Percentiles rank a stretch among this genome's conserved stretches.
Evolutionary conservation across 2,329 filamentous ascomycete species (phyloP).

Genomic region (Xylaria sp.): DNA sequence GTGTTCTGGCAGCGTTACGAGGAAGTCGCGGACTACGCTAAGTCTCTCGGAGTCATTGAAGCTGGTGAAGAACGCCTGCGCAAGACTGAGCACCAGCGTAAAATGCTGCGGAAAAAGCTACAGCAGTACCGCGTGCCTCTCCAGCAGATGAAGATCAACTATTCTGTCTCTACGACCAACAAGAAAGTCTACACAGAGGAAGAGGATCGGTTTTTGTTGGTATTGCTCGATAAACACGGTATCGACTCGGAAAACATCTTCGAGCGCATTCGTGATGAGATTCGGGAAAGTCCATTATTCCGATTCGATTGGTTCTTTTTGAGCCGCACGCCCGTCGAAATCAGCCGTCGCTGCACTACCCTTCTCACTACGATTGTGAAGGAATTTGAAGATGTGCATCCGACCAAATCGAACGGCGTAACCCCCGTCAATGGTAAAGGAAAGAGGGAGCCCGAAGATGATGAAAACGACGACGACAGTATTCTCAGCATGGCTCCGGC

Average conservation of each 20-base stretch:
- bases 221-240: constrained; percentile 86
- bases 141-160: constrained; percentile 97
- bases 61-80: constrained; percentile 85
- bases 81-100: constrained; percentile 86
- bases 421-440: constrained; percentile 52
- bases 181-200: constrained; percentile 99
- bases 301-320: constrained; percentile 99
- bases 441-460: constrained; percentile 73
- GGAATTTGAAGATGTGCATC: constrained; percentile 73
- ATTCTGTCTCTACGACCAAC: constrained; percentile 97
- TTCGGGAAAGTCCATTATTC: constrained; percentile 89
- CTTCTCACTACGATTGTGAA: constrained; percentile 89
- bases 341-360: constrained; percentile 87
- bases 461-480: constrained; percentile 78
- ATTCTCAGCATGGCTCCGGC: constrained; percentile 75
- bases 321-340: constrained; percentile 85
- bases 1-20: constrained; percentile 95
- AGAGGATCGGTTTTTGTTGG: constrained; percentile 90
- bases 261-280: constrained; percentile 94
- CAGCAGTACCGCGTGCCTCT: constrained; percentile 93
- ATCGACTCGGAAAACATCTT: constrained; percentile 87
- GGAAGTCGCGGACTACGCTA: constrained; percentile 82
- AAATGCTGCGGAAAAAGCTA: constrained; percentile 93
- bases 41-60: constrained; percentile 84
- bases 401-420: constrained; percentile 49